phyloP scores from a whole-genome alignment of 805 yeast species.

The Monosporozyma servazzii region DNA sequence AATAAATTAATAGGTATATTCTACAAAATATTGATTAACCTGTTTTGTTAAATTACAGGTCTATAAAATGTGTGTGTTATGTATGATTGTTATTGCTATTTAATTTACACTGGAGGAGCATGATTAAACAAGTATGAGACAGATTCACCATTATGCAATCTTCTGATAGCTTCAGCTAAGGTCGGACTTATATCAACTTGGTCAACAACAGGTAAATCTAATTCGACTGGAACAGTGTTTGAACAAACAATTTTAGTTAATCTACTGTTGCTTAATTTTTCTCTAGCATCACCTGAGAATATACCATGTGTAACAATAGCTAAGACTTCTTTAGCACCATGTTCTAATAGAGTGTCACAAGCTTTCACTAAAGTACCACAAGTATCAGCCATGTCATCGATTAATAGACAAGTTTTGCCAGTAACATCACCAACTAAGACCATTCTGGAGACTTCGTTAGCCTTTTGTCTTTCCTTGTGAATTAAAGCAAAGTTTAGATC shows the following conservation, averaged over 20 bases:
- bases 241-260: slow-evolving; percentile 77
- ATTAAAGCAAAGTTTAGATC: slow-evolving; percentile 91
- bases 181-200: slow-evolving; percentile 79
- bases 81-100: neutral
- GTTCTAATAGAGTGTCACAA: slow-evolving; percentile 70
- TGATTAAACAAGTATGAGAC: slow-evolving; percentile 61
- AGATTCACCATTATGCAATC: slow-evolving; percentile 94
- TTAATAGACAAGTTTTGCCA: slow-evolving; percentile 71
- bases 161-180: slow-evolving; percentile 86
- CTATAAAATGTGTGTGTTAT: neutral
- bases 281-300: slow-evolving; percentile 74
- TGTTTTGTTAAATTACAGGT: neutral
- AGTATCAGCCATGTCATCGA: slow-evolving; percentile 98
- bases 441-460: slow-evolving; percentile 92
- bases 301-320: slow-evolving; percentile 96
- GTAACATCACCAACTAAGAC: slow-evolving; percentile 92
- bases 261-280: slow-evolving; percentile 57
- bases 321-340: slow-evolving; percentile 77
- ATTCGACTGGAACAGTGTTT: slow-evolving; percentile 80
- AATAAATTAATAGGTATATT: neutral
- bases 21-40: neutral
- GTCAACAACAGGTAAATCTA: slow-evolving; percentile 58
- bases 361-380: slow-evolving; percentile 96
- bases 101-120: slow-evolving; percentile 25
- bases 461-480: slow-evolving; percentile 91